Evolutionary conservation across 129 eudicot genomes (phyloP), one percentile per base, ranked within the genome.

Genomic region (Lactuca saligna): DNA sequence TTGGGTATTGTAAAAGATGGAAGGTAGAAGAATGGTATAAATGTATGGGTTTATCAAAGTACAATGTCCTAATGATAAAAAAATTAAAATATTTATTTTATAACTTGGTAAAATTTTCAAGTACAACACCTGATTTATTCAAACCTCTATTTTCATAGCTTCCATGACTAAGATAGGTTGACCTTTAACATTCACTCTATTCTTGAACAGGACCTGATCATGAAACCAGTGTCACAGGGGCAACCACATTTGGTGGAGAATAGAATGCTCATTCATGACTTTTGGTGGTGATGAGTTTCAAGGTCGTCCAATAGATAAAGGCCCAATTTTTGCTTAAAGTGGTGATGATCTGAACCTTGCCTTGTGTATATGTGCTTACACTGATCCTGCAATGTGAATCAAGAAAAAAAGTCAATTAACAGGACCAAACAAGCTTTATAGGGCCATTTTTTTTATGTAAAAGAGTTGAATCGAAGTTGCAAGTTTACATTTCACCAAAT

Each of bases 61-160:
- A 25, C 29, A 25, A 25, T 25, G 29, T 25, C 2, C 29, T 25
- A 25, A 25, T 25, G 29, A 25, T 1, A 25, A 25, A 25, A 25
- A 25, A 25, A 25, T 25, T 25, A 25, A 25, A 25, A 25, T 25
- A 25, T 0, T 1, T 25, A 25, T 25, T 25, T 20, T 20, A 20
- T 20, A 20, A 20, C 25, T 20, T 20, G 25, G 25, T 20, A 20
- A 20, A 20, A 20, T 20, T 20, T 20, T 20, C 1, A 20, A 20
- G 25, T 20, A 20, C 0, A 20, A 20, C 25, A 20, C 25, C 25
- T 20, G 0, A 20, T 20, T 20, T 20, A 20, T 20, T 79, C 82
- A 58, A 20, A 93, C 98, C 95, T 93, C 98, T 96, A 93, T 93
- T 71, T 93, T 93, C 98, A 93, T 93, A 54, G 98, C 98, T 79